Conservation (phyloP, 768 basidiomycete species). For the Leccinum subtestaceum region DNA sequence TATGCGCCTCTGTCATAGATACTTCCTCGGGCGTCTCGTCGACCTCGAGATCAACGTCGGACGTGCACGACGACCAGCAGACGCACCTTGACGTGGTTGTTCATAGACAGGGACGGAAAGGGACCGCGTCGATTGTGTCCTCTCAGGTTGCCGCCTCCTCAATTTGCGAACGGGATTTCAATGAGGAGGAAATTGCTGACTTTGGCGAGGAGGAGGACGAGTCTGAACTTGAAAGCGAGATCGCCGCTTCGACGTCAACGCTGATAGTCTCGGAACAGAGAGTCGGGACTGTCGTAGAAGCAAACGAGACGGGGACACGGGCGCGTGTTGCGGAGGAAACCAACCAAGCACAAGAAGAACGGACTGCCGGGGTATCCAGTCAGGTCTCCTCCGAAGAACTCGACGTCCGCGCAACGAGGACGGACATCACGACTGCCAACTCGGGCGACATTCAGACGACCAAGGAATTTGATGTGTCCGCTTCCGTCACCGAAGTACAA, state of each 20-base stretch:
- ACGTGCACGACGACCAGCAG: background rate
- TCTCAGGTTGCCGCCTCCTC: background rate
- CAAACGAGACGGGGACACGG: background rate
- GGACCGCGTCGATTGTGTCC: background rate
- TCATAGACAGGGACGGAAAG: background rate
- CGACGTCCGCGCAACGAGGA: background rate
- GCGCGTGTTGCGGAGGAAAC: background rate
- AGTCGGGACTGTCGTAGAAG: background rate
- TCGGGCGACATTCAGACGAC: background rate
- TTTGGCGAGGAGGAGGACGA: background rate
- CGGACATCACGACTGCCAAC: background rate
- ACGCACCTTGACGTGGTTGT: background rate
- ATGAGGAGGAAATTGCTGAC: background rate
- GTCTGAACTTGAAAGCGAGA: background rate
- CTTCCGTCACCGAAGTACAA: background rate
- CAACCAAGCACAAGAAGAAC: background rate
- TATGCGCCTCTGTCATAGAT: background rate
- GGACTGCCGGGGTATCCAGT: background rate
- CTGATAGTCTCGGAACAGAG: background rate
- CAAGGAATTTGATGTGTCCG: background rate
- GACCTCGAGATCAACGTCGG: background rate
- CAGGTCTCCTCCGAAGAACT: background rate
- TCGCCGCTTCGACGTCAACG: background rate
- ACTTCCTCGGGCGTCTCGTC: background rate
- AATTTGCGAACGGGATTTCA: background rate